Conservation (phyloP, 257 asterid species). For the Capsicum chinense region DNA sequence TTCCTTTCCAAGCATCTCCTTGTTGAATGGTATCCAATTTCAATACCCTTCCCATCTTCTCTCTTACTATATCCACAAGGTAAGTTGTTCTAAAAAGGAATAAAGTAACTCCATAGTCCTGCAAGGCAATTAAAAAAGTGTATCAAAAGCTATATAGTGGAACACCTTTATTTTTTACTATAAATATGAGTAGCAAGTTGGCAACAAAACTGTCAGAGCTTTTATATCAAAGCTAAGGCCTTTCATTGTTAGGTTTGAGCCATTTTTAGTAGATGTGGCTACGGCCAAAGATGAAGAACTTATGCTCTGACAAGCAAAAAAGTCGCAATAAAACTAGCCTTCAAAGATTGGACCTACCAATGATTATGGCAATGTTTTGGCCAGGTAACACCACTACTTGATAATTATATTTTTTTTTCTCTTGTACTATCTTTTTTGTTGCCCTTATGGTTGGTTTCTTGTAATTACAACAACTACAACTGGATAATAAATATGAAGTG, state of each 20-base stretch:
- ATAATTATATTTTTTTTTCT: neutral
- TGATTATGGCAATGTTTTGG: constrained; percentile 22
- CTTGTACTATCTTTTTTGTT: neutral
- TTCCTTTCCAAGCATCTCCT: constrained; percentile 78
- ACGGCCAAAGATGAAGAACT: neutral
- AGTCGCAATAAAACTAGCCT: neutral
- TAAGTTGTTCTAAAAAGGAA: constrained; percentile 62
- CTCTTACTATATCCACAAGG: constrained; percentile 66
- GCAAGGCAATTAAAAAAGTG: constrained; percentile 6
- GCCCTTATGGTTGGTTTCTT: neutral
- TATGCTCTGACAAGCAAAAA: constrained; percentile 22
- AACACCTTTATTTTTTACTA: neutral
- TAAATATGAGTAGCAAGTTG: neutral
- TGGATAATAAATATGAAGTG: neutral
- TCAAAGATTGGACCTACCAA: constrained; percentile 25
- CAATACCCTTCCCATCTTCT: constrained; percentile 62
- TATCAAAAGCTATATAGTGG: neutral
- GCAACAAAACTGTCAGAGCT: neutral
- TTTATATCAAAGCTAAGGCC: neutral
- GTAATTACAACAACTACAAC: neutral
- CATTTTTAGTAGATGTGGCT: neutral
- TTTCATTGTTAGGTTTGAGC: neutral
- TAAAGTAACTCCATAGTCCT: constrained; percentile 69
- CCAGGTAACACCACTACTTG: neutral
- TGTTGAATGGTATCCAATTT: constrained; percentile 60